Evolutionary conservation across 2,329 filamentous ascomycete species (phyloP).

Genomic region (Chaetothyriales sp.): DNA sequence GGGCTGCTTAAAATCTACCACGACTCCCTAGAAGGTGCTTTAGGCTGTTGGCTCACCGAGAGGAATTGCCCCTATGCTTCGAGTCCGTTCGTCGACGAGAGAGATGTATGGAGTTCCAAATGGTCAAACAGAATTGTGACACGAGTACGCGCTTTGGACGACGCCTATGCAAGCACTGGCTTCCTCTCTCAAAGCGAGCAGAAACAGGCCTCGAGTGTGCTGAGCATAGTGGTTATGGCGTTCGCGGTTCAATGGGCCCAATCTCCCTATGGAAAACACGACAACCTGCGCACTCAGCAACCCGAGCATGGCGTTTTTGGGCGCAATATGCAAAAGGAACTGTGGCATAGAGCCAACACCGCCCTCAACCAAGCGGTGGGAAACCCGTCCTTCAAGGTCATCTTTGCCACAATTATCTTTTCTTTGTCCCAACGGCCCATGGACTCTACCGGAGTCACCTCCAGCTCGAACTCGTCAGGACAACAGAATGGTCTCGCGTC

Average conservation of each 20-base stretch:
- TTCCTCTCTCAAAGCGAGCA: too few relatives aligned
- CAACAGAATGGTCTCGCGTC: too few relatives aligned
- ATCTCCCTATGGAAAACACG: constrained; percentile 8
- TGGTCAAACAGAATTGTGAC: too few relatives aligned
- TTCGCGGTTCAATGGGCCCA: constrained; percentile 10
- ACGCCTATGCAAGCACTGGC: too few relatives aligned
- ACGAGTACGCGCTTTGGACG: too few relatives aligned
- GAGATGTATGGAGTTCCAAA: too few relatives aligned
- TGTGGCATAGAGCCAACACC: constrained; percentile 30
- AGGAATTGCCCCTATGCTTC: constrained; percentile 22
- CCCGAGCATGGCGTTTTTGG: constrained; percentile 14
- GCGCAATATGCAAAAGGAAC: constrained; percentile 24
- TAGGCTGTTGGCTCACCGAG: constrained; percentile 12
- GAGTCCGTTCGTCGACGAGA: too few relatives aligned
- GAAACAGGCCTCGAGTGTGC: constrained; percentile 3
- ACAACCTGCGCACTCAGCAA: constrained; percentile 10
- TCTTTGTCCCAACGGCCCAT: constrained; percentile 29
- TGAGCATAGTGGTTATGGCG: constrained; percentile 8
- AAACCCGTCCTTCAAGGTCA: constrained; percentile 30
- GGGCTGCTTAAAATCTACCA: constrained; percentile 9
- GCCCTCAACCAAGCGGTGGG: constrained; percentile 25
- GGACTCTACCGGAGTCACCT: constrained; percentile 9
- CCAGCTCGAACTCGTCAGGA: constrained; percentile 1
- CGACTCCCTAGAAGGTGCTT: constrained; percentile 9
- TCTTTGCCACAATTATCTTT: constrained; percentile 32